Evolutionary conservation across 257 asterid species (phyloP), one percentile per base, ranked within the genome.

Genomic region (Catharanthus roseus): DNA sequence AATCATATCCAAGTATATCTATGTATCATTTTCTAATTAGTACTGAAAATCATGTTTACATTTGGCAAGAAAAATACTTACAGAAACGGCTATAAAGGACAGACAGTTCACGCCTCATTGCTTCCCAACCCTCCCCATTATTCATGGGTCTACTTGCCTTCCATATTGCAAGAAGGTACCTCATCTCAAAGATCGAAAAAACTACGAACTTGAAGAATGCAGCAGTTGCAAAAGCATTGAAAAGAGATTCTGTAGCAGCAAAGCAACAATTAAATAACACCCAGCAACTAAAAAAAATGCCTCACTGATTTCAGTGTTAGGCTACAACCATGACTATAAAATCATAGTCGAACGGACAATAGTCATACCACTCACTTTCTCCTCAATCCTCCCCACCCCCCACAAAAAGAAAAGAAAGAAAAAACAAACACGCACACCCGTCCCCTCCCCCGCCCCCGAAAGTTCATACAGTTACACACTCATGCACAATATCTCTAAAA

Each of bases 151-250:
- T 81, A 77, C 87, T 88, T 57, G 97, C 97, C 81, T 91, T 95
- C 97, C 97, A 91, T 81, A 95, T 91, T 12, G 96, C 95, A 65
- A 95, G 97, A 73, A 95, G 97, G 83, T 89, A 95, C 57, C 97
- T 86, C 99, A 95, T 93, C 85, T 93, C 99, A 77, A 93, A 93
- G 75, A 93, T 91, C 29, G 99, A 93, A 85, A 93, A 93, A 75
- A 93, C 99, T 71, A 93, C 99, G 68, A 93, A 93, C 84, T 93
- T 93, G 95, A 93, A 93, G 81, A 93, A 91, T 71, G 99, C 97
- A 61, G 96, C 99, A 3, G 99, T 93, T 47, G 99, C 99, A 76
- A 93, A 95, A 47, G 99, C 96, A 82, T 95, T 95, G 78, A 95
- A 95, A 44, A 95, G 83, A 67, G 99, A 95, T 79, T 95, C 97